Evolutionary conservation across 306 rosid genomes (phyloP), one percentile per base, ranked within the genome.

Genomic region (Lathyrus oleraceus): DNA sequence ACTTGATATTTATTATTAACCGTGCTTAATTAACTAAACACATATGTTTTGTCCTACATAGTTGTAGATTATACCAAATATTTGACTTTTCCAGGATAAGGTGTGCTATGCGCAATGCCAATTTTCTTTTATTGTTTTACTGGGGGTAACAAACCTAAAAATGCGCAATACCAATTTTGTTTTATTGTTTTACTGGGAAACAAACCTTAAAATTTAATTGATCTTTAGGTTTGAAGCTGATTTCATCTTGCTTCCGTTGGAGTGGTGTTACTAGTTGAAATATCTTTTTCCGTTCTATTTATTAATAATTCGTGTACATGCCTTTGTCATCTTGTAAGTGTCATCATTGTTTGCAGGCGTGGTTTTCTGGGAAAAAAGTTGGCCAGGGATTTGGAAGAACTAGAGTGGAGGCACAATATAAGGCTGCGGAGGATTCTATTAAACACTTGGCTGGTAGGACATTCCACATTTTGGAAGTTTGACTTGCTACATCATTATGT

Each of bases 371-470:
- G 35, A 88, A 86, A 72, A 95, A 89, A 87, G 58, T 88, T 74
- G 97, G 99, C 59, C 89, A 83, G 71, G 97, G 97, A 71, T 74
- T 81, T 64, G 97, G 96, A 52, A 85, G 83, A 83, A 89, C 96
- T 35, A 91, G 97, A 83, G 86, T 90, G 85, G 96, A 86, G 78
- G 97, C 97, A 45, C 97, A 89, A 58, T 82, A 77, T 23, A 89
- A 70, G 79, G 96, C 97, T 79, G 96, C 95, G 12, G 95, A 91
- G 79, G 78, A 81, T 69, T 89, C 97, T 76, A 87, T 95, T 35
- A 91, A 85, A 82, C 81, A 89, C 32, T 86, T 95, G 83, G 99
- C 97, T 36, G 87, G 99, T 95, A 85, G 53, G 84, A 38, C 72
- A 15, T 73, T 68, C 11, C 44, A 12, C 23, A 16, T 10, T 27